Evolutionary conservation across 805 yeast genomes (phyloP), one percentile per base, ranked within the genome.

Genomic region (Pichia exigua): DNA sequence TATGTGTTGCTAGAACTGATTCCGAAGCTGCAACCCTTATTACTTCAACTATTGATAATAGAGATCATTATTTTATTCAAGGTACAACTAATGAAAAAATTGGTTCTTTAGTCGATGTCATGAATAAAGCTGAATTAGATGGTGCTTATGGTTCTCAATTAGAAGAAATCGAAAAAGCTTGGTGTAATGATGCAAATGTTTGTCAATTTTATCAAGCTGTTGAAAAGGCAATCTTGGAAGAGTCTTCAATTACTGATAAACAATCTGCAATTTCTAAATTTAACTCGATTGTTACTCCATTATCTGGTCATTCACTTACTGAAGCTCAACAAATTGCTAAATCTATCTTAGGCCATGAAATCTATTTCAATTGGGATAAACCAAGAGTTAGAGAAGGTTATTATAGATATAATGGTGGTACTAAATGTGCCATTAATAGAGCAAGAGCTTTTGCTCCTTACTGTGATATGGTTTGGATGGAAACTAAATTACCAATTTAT

Each of bases 391-490:
- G 97, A 69, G 98, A 92, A 75, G 98, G 98, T 62, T 87, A 87
- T 81, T 92, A 92, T 82, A 82, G 96, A 66, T 91, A 89, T 82
- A 76, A 75, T 64, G 98, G 98, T 64, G 98, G 98, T 63, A 88
- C 97, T 55, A 91, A 88, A 75, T 90, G 97, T 78, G 97, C 98
- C 47, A 86, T 92, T 49, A 92, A 89, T 84, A 84, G 98, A 69
- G 97, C 95, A 56, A 82, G 96, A 65, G 95, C 96, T 30, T 92
- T 77, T 68, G 91, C 97, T 50, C 97, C 97, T 57, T 92, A 85
- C 70, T 90, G 95, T 44, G 98, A 91, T 71, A 77, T 92, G 74
- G 83, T 91, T 61, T 92, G 98, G 98, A 91, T 92, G 97, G 98
- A 92, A 77, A 85, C 96, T 54, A 91, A 91, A 70, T 79, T 87